Conservation (phyloP, 345 rosid species). For the Salix udensis region DNA sequence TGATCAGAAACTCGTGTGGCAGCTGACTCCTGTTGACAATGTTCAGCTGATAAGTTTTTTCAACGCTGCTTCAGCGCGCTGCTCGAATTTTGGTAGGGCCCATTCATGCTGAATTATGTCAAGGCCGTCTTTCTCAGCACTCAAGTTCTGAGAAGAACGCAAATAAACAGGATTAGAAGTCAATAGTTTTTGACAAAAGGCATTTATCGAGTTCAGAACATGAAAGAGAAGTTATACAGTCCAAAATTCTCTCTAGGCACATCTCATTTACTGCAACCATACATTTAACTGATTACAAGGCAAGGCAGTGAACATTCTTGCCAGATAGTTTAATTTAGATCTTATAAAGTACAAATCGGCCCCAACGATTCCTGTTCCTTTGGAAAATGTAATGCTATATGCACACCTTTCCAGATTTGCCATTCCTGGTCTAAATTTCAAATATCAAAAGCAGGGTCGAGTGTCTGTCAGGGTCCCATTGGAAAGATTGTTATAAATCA, state of each 20-base stretch:
- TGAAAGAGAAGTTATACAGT: background rate
- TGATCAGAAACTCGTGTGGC: background rate
- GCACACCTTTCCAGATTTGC: background rate
- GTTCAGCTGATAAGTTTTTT: conserved; percentile 60
- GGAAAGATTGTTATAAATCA: conserved; percentile 5
- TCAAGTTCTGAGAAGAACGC: conserved; percentile 52
- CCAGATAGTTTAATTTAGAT: background rate
- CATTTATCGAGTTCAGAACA: background rate
- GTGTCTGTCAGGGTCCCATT: background rate
- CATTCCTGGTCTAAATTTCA: background rate
- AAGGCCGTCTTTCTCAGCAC: conserved; percentile 35
- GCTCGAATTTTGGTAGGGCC: conserved; percentile 89
- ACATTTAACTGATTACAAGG: background rate
- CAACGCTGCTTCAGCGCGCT: conserved; percentile 77
- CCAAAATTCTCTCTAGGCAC: background rate
- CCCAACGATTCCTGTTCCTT: background rate
- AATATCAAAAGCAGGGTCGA: background rate
- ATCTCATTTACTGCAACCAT: background rate
- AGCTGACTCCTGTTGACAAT: background rate
- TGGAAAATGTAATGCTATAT: background rate
- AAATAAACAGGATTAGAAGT: background rate
- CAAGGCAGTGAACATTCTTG: background rate
- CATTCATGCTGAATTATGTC: conserved; percentile 36
- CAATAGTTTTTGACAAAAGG: background rate
- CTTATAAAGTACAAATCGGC: background rate